A percentile compares a stretch with the other conserved stretches of the same genome.
phyloP scores from a whole-genome alignment of 345 rosid species.

The Euphorbia peplus region DNA sequence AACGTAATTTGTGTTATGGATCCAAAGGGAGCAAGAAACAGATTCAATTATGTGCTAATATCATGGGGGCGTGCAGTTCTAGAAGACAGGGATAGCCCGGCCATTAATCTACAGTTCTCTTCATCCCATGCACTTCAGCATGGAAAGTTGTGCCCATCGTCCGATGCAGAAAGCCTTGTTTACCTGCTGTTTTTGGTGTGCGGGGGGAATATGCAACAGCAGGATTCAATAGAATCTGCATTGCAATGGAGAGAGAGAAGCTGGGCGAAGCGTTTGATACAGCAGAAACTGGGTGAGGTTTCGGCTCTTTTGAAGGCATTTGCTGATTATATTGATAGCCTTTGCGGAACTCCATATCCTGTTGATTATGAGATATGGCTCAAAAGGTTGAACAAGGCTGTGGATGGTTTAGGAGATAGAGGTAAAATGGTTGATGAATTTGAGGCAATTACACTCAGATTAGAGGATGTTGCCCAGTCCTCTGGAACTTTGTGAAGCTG shows the following conservation, averaged over 20 bases:
- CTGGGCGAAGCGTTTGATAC: constrained; percentile 54
- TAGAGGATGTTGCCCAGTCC: constrained; percentile 37
- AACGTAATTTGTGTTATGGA: constrained; percentile 42
- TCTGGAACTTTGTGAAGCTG: constrained; percentile 33
- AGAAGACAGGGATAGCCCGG: constrained; percentile 61
- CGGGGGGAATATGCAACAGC: constrained; percentile 52
- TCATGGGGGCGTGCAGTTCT: constrained; percentile 69
- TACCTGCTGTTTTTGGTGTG: constrained; percentile 46
- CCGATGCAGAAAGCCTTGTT: constrained; percentile 60
- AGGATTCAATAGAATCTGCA: constrained; percentile 62
- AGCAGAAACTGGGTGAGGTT: constrained; percentile 53
- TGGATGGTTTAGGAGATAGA: constrained; percentile 42
- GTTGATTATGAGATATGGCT: constrained; percentile 61
- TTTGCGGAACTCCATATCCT: constrained; percentile 66
- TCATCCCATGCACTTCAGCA: constrained; percentile 62
- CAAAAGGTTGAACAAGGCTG: constrained; percentile 44
- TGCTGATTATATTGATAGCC: constrained; percentile 67
- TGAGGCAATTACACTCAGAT: constrained; percentile 22
- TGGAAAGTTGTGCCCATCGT: constrained; percentile 64
- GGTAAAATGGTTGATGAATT: constrained; percentile 53
- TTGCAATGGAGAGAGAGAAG: constrained; percentile 65
- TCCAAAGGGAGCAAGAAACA: constrained; percentile 23
- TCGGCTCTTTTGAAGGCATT: constrained; percentile 61
- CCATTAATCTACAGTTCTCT: constrained; percentile 56
- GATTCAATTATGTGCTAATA: constrained; percentile 29